Percentiles rank a stretch among this genome's conserved stretches.
Conservation (phyloP, 169 alveolate species). For the Plasmodium vivax region DNA sequence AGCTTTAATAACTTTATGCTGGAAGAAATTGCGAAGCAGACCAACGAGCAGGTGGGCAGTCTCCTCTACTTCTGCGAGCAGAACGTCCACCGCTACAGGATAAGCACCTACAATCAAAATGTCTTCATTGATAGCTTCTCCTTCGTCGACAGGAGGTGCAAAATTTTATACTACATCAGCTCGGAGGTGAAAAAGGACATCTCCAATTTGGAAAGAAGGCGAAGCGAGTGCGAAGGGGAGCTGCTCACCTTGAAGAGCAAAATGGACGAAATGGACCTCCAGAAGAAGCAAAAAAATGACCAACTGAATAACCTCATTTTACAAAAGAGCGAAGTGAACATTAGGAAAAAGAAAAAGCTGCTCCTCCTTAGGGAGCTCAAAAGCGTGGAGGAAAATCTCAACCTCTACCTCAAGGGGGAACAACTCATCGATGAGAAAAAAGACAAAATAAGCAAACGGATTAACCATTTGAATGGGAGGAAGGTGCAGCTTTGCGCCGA, state of each 20-base stretch:
- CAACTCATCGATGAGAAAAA: conserved; percentile 72
- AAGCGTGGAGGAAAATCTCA: conserved; percentile 26
- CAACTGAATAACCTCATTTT: conserved; percentile 72
- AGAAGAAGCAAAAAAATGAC: conserved; percentile 71
- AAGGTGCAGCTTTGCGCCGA: conserved; percentile 73
- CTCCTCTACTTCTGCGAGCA: conserved; percentile 52
- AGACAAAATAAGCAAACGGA: conserved; percentile 2
- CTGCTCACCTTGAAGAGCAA: neutral
- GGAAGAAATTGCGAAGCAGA: conserved; percentile 76
- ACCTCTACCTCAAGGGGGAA: conserved; percentile 44
- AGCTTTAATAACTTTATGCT: conserved; percentile 78
- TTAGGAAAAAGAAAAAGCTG: conserved; percentile 54
- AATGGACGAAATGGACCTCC: conserved; percentile 13
- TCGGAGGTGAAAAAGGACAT: conserved; percentile 35
- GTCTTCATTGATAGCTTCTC: conserved; percentile 22
- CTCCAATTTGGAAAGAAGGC: neutral
- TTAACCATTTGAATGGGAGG: conserved; percentile 34
- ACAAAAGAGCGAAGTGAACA: conserved; percentile 59
- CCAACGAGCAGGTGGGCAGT: conserved; percentile 69
- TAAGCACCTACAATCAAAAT: conserved; percentile 33
- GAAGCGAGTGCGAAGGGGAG: conserved; percentile 53
- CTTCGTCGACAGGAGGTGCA: conserved; percentile 20
- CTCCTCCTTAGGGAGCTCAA: conserved; percentile 67
- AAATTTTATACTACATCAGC: conserved; percentile 15
- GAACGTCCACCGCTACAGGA: conserved; percentile 28